Evolutionary conservation across 2,329 filamentous ascomycete genomes (phyloP).

Genomic region (Mariannaea sp.): DNA sequence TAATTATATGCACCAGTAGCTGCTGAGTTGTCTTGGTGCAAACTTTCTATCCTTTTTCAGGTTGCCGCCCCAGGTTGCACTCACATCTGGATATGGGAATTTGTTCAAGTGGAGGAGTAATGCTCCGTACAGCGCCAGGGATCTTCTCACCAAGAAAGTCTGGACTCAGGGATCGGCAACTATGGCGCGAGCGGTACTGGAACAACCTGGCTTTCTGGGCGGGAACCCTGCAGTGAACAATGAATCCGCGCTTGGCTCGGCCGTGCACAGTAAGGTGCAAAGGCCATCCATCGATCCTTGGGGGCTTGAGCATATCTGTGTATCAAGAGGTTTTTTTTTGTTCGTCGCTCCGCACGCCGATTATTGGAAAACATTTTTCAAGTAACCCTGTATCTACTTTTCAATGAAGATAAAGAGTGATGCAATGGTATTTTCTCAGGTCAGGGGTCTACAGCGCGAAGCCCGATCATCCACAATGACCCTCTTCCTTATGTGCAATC

Average conservation of each 20-base stretch:
- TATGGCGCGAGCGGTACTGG: conserved; percentile 9
- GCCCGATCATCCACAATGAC: conserved; percentile 9
- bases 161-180: conserved; percentile 12
- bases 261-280: conserved; percentile 4
- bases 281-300: no score
- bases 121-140: not conserved
- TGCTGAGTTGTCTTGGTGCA: not conserved
- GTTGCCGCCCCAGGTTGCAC: conserved; percentile 7
- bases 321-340: no score
- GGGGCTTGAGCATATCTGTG: no score
- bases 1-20: not conserved
- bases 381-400: no score
- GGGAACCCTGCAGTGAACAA: conserved; percentile 4
- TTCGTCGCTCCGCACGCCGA: no score
- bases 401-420: no score
- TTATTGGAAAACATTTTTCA: no score
- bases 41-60: conserved; percentile 7
- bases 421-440: not conserved
- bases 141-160: not conserved
- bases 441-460: conserved; percentile 16
- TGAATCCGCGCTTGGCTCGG: conserved; percentile 6
- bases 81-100: conserved; percentile 6
- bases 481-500: not conserved
- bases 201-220: not conserved
- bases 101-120: conserved; percentile 2